phyloP scores from a whole-genome alignment of 2,329 filamentous ascomycete genomes.

The Ophiostoma ips region DNA sequence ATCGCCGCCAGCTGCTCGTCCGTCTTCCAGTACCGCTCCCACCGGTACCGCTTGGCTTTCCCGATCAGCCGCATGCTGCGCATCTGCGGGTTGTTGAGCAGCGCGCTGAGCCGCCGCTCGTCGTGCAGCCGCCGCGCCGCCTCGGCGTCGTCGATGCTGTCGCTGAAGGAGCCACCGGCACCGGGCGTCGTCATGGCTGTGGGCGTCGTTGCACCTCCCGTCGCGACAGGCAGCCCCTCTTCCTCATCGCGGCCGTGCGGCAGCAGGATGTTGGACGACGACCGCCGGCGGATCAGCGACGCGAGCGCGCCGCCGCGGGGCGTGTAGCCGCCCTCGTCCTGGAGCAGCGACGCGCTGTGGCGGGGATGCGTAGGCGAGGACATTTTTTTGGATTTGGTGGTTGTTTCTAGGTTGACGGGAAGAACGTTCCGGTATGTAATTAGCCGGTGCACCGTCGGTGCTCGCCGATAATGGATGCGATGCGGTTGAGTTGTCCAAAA shows the following conservation, averaged over 20 bases:
- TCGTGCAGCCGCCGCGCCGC: conserved; percentile 29
- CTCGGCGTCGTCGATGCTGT: conserved; percentile 27
- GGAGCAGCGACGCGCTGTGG: conserved; percentile 17
- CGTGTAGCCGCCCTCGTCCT: conserved; percentile 39
- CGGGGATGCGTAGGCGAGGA: conserved; percentile 13
- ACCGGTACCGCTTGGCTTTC: conserved; percentile 72
- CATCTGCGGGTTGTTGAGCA: conserved; percentile 57
- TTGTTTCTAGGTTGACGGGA: no score
- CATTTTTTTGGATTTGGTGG: no score
- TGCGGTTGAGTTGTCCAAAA: no score
- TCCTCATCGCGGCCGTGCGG: conserved; percentile 13
- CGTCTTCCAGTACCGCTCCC: conserved; percentile 76
- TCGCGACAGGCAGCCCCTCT: conserved; percentile 7
- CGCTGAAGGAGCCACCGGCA: conserved; percentile 8
- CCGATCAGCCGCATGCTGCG: conserved; percentile 79
- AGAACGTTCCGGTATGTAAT: no score
- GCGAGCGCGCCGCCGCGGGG: conserved; percentile 22
- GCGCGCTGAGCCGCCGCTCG: conserved; percentile 43
- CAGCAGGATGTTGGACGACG: conserved; percentile 14
- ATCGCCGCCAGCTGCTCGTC: conserved; percentile 60
- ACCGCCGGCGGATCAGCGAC: conserved; percentile 35
- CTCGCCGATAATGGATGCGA: no score
- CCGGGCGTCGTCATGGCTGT: conserved; percentile 5
- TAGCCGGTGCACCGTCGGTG: no score
- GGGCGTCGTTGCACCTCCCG: conserved; percentile 3